Conservation (phyloP, 192 early-diverging fungal genomes). For the Dissophora ornata region DNA sequence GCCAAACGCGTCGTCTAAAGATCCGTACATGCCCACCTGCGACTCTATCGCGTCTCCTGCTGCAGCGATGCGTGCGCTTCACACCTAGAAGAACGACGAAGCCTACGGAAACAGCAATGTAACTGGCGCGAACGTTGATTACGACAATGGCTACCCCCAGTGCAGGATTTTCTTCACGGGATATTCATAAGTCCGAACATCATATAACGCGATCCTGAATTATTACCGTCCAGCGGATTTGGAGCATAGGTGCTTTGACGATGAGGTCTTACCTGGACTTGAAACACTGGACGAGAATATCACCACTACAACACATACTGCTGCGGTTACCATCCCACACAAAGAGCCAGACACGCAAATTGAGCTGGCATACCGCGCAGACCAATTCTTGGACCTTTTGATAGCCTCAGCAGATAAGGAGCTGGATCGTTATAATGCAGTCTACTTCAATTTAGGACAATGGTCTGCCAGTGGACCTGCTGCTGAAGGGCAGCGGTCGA, state of each 20-base stretch:
- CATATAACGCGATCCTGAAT: conserved; percentile 43
- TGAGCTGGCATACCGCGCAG: conserved; percentile 31
- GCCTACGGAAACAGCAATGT: too few relatives aligned
- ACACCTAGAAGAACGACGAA: background rate
- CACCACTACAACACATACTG: background rate
- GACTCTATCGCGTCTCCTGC: conserved; percentile 33
- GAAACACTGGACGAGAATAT: background rate
- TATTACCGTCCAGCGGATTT: conserved; percentile 33
- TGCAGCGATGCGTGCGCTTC: conserved; percentile 6
- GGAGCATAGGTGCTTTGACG: conserved; percentile 1
- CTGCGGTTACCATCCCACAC: background rate
- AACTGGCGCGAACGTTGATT: too few relatives aligned
- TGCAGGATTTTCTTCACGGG: conserved; percentile 38
- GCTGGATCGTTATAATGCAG: conserved; percentile 27
- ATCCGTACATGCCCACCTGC: conserved; percentile 25
- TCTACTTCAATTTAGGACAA: conserved; percentile 37
- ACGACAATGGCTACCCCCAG: conserved; percentile 2
- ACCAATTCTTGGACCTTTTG: conserved; percentile 35
- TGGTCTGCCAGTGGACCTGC: conserved; percentile 44
- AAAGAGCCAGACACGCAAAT: conserved; percentile 18
- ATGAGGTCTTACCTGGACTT: conserved; percentile 14
- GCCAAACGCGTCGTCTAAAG: conserved; percentile 16
- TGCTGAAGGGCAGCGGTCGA: conserved; percentile 39
- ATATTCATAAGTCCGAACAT: conserved; percentile 35
- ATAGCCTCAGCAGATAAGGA: conserved; percentile 18